Evolutionary conservation across 139 green algal genomes (phyloP), one percentile per base, ranked within the genome.

Genomic region (Micractinium sp.): DNA sequence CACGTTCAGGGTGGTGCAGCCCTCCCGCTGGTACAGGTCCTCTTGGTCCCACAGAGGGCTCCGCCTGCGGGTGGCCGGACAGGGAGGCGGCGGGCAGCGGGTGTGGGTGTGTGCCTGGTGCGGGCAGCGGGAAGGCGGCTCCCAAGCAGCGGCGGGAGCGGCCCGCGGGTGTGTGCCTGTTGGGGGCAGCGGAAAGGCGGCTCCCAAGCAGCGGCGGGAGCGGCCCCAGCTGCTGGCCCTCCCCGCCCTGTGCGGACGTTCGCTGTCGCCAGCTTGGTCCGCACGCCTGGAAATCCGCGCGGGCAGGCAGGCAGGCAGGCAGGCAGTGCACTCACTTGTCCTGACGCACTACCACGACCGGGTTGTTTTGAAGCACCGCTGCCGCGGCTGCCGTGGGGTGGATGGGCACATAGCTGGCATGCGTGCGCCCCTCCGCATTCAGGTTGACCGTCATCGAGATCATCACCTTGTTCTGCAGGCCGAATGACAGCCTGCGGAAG

Each of bases 381-480:
- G 86, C 86, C 14, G 86, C 75, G 33, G 86, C 86, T 5, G 86
- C 86, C 56, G 86, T 89, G 35, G 86, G 86, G 76, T 89, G 86
- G 56, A 89, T 89, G 86, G 86, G 86, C n/a, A 89, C 76, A 60
- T 81, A 89, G 75, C 63, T 81, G 56, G 60, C 41, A 60, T 89
- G 86, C 4, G 71, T 88, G 75, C 56, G 60, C 2, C 75, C 76
- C 9, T 67, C 36, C 35, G 23, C 47, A 13, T 67, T 29, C 74
- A 89, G 25, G 35, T 89, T 36, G 25, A 89, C 60, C 5, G 75
- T 85, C 23, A 89, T 53, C n/a, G 27, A 69, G 35, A 89, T 29
- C 86, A 89, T 89, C 86, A 89, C 86, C 36, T 89, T 89, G 63
- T 89, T 89, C 25, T 89, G 86, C 29, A 89, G 27, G 27, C 86